These are phyloP conservation scores for Trichoderma gamsii DNA, from an alignment of 495 filamentous ascomycete genomes.

Conservation along the genomic window DNA sequence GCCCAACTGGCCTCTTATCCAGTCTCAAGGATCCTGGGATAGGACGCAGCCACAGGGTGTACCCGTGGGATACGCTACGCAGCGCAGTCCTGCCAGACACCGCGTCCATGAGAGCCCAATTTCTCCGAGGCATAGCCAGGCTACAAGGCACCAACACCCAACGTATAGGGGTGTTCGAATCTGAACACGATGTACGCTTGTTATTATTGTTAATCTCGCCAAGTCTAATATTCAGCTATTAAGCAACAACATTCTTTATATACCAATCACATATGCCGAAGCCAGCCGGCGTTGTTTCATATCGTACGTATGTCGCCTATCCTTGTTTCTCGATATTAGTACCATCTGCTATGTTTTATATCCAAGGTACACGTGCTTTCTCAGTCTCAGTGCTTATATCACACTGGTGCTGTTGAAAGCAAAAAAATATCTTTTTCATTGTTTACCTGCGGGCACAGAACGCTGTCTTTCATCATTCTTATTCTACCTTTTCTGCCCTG, in stretches of 20 bases:
- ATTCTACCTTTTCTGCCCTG: background rate
- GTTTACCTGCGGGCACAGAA: background rate
- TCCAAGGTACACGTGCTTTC: background rate
- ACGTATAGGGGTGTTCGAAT: slow-evolving; percentile 8
- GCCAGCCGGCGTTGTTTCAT: background rate
- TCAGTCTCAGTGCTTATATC: background rate
- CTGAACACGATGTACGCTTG: background rate
- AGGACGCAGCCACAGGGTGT: background rate
- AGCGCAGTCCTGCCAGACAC: background rate
- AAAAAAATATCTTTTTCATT: background rate
- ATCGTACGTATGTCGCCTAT: background rate
- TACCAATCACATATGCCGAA: background rate
- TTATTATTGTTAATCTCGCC: background rate
- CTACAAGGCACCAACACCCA: background rate
- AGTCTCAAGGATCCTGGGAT: background rate
- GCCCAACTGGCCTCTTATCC: background rate
- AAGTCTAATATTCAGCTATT: too few species aligned
- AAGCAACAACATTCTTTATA: background rate
- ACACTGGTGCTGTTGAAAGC: background rate
- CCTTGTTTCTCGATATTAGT: background rate
- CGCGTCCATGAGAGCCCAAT: background rate
- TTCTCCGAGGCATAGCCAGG: background rate
- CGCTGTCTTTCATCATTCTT: background rate
- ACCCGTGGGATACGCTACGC: background rate
- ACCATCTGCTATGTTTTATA: background rate